Conservation (phyloP, 495 filamentous ascomycete genomes). For the Terfezia boudieri region DNA sequence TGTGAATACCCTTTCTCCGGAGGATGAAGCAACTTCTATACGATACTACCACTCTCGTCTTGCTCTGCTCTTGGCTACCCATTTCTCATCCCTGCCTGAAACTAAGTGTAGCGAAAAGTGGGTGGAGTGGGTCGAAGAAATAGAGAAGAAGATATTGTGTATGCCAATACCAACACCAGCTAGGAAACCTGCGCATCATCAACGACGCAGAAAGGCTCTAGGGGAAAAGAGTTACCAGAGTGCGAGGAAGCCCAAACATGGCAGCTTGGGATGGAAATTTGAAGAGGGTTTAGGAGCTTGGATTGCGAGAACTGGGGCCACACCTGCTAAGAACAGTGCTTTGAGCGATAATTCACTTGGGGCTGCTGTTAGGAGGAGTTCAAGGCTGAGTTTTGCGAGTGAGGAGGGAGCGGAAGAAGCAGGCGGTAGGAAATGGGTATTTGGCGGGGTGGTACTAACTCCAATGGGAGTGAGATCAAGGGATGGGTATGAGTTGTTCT, state of each 20-base stretch:
- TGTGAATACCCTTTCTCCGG: too few relatives aligned
- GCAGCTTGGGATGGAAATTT: not conserved
- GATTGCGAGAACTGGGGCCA: not conserved
- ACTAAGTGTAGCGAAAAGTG: not conserved
- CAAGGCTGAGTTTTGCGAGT: not conserved
- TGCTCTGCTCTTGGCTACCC: not conserved
- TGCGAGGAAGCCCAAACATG: too few relatives aligned
- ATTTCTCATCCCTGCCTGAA: not conserved
- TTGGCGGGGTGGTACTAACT: not conserved
- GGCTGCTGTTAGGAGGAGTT: too few relatives aligned
- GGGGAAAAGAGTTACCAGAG: too few relatives aligned
- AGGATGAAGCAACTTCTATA: not conserved
- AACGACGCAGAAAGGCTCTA: too few relatives aligned
- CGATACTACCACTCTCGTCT: not conserved
- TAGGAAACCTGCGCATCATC: too few relatives aligned
- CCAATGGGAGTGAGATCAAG: not conserved
- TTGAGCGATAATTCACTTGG: too few relatives aligned
- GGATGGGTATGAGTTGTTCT: not conserved
- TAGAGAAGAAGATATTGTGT: not conserved
- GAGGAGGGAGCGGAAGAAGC: not conserved
- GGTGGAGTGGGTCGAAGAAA: not conserved
- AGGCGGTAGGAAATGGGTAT: not conserved
- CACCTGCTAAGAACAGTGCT: not conserved
- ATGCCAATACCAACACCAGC: too few relatives aligned
- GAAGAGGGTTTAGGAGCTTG: not conserved